Base-by-base conservation (phyloP, 495 filamentous ascomycete species). In the Lasiosphaeris hirsuta region DNA sequence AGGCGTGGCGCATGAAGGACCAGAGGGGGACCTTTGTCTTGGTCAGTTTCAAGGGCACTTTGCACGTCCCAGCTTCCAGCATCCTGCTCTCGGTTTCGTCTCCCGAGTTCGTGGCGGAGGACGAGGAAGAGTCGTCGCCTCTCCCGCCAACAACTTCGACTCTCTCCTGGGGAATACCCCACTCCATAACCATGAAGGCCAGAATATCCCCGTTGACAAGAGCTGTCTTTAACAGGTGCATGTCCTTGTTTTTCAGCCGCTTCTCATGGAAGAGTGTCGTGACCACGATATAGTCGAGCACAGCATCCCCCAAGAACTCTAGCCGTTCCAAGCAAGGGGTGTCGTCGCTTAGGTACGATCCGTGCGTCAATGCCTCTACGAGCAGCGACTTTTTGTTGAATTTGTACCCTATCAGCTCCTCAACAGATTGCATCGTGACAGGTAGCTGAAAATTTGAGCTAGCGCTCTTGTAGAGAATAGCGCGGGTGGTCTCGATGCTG, bases 261-360 rank as follows among this genome's bases (percentile, higher is more conserved):
- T 65, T 53, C n/a, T 60, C 41, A 34, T 42, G 18, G 42, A 63
- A 77, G 7, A 80, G 42, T 37, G 74, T 70, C 0, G 72, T 63
- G 8, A 87, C 80, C 45, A 97, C 76, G 48, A 96, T 68, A 67
- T 82, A 84, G 66, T 98, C 94, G 0, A 98, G 82, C 10, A 96
- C 73, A 0, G 91, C 81, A 64, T 98, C 94, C 7, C 94, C 94
- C 0, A 97, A 78, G 69, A 91, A 97, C 67, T 98, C 94, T 11
- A 97, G 79, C 0, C 92, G 85, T 61, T 97, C 88, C 67, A 95
- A 90, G 7, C 87, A 92, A 36, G 82, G 75, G 51, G 82, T 75
- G 41, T 74, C 69, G 8, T 40, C 43, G 3, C 54, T 59, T 14
- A 50, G 33, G 37, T 80, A 90, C 2, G 91, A 96, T 0, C 86